Base-by-base conservation (phyloP, 345 rosid genomes). In the Gossypioides kirkii region DNA sequence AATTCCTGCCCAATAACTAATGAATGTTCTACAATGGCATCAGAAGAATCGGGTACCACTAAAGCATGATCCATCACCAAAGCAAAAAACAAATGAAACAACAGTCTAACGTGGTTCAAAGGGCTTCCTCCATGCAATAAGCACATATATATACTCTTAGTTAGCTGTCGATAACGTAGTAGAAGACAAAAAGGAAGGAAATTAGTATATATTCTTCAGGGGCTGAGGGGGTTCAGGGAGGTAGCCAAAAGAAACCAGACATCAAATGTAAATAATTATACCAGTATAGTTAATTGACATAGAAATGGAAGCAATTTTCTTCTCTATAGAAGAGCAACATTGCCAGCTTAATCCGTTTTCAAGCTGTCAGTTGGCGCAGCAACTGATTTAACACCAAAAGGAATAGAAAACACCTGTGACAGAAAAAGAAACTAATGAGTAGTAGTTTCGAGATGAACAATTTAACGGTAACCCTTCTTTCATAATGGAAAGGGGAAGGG, bases 1-100 rank as follows among this genome's bases (percentile, higher is more conserved):
- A 95, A 95, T 81, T 95, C 96, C 82, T 83, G 97, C 52, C 99
- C 99, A 46, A 92, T 82, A 23, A 71, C 88, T 73, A 95, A 83
- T 70, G 86, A 55, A 18, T 80, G 86, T 32, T 86, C 85, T 32
- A 72, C 53, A 66, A 84, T 74, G 61, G 71, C 71, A n/a, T 77
- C 76, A 3, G 81, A 79, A 59, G 85, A 79, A 79, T 81, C 84
- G 53, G 84, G 77, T 59, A 80, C 80, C 50, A 75, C 76, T 82
- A 88, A 73, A 76, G 89, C 82, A 80, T 70, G 86, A 49, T 49
- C 53, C 32, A 88, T 96, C 98, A 92, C 46, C 6, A 45, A 22
- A 45, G 23, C 70, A 43, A 45, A n/a, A 66, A 66, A 45, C 1
- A 23, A 55, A 65, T 25, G 54, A 61, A 69, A 42, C 49, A 45